phyloP scores from a whole-genome alignment of 176 grass and related monocot genomes.

The Otatea glauca region DNA sequence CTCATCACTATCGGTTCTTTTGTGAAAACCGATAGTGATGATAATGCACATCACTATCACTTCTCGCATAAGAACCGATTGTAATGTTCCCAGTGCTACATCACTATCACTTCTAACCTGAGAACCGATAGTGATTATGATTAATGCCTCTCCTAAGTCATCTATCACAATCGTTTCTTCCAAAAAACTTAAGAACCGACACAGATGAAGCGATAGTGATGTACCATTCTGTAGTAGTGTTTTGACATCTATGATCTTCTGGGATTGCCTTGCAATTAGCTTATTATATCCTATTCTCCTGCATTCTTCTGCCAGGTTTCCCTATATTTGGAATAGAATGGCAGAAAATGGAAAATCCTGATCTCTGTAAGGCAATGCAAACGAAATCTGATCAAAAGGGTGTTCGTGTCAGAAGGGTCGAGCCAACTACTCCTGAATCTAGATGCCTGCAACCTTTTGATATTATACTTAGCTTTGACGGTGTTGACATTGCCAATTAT shows the following conservation, averaged over 20 bases:
- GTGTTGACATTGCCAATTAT: constrained; percentile 93
- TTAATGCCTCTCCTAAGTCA: too few relatives aligned
- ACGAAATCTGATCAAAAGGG: constrained; percentile 91
- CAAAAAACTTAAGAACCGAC: too few relatives aligned
- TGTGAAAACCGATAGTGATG: too few relatives aligned
- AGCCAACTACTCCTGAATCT: constrained; percentile 90
- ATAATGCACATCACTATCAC: too few relatives aligned
- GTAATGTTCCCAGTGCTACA: too few relatives aligned
- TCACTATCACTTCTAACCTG: too few relatives aligned
- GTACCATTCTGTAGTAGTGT: too few relatives aligned
- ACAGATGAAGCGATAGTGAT: too few relatives aligned
- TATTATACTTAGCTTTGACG: constrained; percentile 86
- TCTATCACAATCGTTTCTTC: too few relatives aligned
- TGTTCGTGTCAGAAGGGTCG: constrained; percentile 86
- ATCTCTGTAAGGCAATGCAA: constrained; percentile 91
- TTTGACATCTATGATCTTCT: constrained; percentile 19
- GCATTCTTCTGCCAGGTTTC: constrained; percentile 63
- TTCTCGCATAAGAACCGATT: too few relatives aligned
- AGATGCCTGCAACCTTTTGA: constrained; percentile 78
- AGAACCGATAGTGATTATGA: too few relatives aligned
- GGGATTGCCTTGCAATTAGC: constrained; percentile 16
- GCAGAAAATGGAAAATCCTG: constrained; percentile 99
- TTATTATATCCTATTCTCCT: background rate
- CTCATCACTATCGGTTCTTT: too few relatives aligned
- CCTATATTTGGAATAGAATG: constrained; percentile 91